Conservation (phyloP, 108 stramenopile genomes). For the Tribonema minus region DNA sequence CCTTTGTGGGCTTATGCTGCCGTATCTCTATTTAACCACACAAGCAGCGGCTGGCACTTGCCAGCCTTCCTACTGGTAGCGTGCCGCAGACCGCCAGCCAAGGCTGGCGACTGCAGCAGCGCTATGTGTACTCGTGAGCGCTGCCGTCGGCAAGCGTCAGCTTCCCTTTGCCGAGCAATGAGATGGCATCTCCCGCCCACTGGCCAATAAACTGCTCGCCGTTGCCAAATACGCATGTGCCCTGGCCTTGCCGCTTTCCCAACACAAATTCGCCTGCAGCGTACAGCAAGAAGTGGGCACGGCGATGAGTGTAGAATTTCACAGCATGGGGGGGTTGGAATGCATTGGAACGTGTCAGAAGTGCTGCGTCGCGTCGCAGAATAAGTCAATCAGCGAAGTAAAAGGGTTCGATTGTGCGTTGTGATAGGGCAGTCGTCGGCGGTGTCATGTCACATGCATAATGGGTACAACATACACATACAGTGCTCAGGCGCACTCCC, state of each 20-base stretch:
- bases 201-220: slow-evolving; percentile 46
- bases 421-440: neutral
- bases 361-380: neutral
- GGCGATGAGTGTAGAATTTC: neutral
- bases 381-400: neutral
- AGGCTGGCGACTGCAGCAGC: too few relatives aligned
- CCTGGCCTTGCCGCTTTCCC: slow-evolving; percentile 31
- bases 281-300: neutral
- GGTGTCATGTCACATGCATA: too few relatives aligned
- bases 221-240: slow-evolving; percentile 47
- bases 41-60: too few relatives aligned
- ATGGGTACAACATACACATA: too few relatives aligned
- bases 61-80: too few relatives aligned
- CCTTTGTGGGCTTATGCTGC: too few relatives aligned
- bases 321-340: neutral
- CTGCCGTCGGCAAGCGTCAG: slow-evolving; percentile 42
- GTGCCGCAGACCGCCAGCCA: too few relatives aligned
- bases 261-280: slow-evolving; percentile 9
- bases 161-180: slow-evolving; percentile 43
- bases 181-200: slow-evolving; percentile 34
- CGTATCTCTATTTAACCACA: too few relatives aligned
- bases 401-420: neutral
- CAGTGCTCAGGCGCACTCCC: too few relatives aligned
- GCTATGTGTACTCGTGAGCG: slow-evolving; percentile 35
- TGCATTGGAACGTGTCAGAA: neutral